Conservation (phyloP, 23 red algal species). For the Gracilaria domingensis region DNA sequence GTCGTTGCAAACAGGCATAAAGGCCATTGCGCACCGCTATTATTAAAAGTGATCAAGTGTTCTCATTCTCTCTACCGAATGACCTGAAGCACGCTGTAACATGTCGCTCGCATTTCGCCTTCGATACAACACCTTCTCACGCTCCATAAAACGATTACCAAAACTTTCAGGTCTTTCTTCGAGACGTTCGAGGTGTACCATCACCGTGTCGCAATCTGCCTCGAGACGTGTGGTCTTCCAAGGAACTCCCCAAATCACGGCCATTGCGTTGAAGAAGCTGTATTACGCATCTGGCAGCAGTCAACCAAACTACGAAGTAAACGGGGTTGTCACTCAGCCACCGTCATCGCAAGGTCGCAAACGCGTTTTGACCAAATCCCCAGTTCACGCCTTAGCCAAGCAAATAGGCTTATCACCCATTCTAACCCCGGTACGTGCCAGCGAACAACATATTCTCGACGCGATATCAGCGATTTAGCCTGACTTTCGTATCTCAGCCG, state of each 20-base stretch:
- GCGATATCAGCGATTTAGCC: constrained; percentile 45
- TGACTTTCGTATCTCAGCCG: constrained; percentile 88
- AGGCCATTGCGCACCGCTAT: no score
- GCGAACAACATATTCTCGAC: constrained; percentile 66
- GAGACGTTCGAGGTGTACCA: not conserved
- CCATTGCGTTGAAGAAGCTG: constrained; percentile 53
- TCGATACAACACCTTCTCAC: constrained; percentile 8
- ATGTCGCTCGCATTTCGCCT: constrained; percentile 24
- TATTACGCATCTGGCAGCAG: constrained; percentile 4
- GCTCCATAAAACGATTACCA: not conserved
- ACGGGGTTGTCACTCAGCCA: constrained; percentile 88
- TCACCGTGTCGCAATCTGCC: not conserved
- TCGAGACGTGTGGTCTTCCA: constrained; percentile 79
- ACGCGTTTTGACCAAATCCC: constrained; percentile 70
- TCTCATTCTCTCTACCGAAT: no score
- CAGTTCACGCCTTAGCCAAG: constrained; percentile 72
- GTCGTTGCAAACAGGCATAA: no score
- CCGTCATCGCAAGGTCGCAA: constrained; percentile 54
- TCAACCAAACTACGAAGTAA: constrained; percentile 43
- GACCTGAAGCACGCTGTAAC: not conserved
- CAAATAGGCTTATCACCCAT: constrained; percentile 73
- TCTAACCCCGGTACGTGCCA: constrained; percentile 65
- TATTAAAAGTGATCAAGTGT: not conserved
- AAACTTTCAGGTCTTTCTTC: not conserved
- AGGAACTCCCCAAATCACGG: constrained; percentile 81